Evolutionary conservation across 371 early-diverging fungal species (phyloP).

Genomic region (Rhizopus arrhizus): DNA sequence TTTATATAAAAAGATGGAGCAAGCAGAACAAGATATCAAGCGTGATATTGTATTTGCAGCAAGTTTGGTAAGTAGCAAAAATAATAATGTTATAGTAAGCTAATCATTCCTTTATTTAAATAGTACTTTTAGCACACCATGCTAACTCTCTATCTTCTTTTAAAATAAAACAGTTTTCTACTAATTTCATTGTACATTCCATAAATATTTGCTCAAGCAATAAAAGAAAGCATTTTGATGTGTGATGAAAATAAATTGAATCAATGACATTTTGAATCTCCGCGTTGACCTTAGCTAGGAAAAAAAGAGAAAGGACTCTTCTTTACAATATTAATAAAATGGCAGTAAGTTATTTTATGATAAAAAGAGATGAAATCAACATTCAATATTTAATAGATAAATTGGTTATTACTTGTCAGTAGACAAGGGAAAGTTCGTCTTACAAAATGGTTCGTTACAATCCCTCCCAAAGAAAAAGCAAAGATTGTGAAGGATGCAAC

Average conservation of each 20-base stretch:
- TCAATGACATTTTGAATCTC: too few relatives aligned
- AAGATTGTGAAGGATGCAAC: slow-evolving; percentile 95
- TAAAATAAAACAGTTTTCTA: too few relatives aligned
- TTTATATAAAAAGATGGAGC: slow-evolving; percentile 94
- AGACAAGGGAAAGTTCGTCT: slow-evolving; percentile 90
- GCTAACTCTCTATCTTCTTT: too few relatives aligned
- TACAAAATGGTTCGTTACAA: slow-evolving; percentile 94
- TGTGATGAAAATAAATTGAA: too few relatives aligned
- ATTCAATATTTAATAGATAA: slow-evolving; percentile 53
- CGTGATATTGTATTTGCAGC: slow-evolving; percentile 99
- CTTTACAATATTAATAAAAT: neutral
- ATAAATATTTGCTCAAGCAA: too few relatives aligned
- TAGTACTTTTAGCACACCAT: too few relatives aligned
- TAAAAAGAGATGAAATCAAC: neutral
- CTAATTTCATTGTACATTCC: too few relatives aligned
- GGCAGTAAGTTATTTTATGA: neutral
- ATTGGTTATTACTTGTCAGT: slow-evolving; percentile 70
- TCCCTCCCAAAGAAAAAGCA: slow-evolving; percentile 88
- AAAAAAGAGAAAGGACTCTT: too few relatives aligned
- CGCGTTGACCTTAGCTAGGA: too few relatives aligned
- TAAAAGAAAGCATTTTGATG: too few relatives aligned
- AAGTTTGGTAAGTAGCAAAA: slow-evolving; percentile 68
- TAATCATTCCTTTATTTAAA: too few relatives aligned
- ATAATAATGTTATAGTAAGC: neutral
- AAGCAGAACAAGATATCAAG: slow-evolving; percentile 89